These are phyloP conservation scores for Trichoderma breve DNA, from an alignment of 2,329 filamentous ascomycete species.

Conservation along the genomic window DNA sequence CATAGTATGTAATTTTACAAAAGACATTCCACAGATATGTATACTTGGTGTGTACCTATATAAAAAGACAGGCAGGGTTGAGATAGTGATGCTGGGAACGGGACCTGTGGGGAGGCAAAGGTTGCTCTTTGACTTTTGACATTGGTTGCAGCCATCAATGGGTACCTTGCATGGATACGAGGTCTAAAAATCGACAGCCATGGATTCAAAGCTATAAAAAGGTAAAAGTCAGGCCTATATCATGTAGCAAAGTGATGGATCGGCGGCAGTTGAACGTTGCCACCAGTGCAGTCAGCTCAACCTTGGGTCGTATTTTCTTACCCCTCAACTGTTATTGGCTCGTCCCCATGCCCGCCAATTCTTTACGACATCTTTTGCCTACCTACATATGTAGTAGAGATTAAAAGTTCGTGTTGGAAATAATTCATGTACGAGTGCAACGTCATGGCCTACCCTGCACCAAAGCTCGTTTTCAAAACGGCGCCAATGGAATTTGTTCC, in stretches of 20 bases:
- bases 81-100: neutral
- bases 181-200: neutral
- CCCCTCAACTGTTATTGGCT: neutral
- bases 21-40: neutral
- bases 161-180: neutral
- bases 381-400: neutral
- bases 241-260: neutral
- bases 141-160: neutral
- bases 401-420: neutral
- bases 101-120: neutral
- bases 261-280: neutral
- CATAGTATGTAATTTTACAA: neutral
- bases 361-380: neutral
- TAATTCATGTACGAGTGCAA: neutral
- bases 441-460: neutral
- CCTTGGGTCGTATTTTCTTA: neutral
- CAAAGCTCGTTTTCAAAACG: conserved; percentile 2
- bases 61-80: neutral
- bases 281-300: neutral
- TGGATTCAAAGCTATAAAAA: neutral
- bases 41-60: neutral
- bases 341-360: neutral
- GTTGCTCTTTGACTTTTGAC: neutral
- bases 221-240: neutral
- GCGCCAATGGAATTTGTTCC: neutral